A percentile compares a stretch with the other conserved stretches of the same genome.
Conservation (phyloP, 192 early-diverging fungal species). For the Coemansia nantahalensis region DNA sequence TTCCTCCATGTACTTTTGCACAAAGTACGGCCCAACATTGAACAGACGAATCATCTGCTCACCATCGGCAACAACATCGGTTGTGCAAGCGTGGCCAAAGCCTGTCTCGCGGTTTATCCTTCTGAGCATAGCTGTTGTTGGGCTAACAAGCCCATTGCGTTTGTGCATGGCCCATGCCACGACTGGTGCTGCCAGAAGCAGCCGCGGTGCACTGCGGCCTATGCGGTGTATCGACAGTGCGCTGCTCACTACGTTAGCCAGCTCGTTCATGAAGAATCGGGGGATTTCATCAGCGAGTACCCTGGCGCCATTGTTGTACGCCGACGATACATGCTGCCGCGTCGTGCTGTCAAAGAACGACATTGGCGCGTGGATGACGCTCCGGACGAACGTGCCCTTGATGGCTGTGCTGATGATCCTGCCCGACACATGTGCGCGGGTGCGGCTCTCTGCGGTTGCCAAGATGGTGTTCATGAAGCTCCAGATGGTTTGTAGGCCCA, state of each 20-base stretch:
- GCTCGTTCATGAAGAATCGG: conserved; percentile 10
- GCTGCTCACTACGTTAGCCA: conserved; percentile 8
- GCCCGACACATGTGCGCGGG: background rate
- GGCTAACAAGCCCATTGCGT: conserved; percentile 1
- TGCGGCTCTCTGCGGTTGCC: conserved; percentile 4
- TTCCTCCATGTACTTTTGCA: conserved; percentile 49
- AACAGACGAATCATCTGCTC: conserved; percentile 68
- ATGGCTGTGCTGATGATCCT: conserved; percentile 9
- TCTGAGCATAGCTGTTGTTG: background rate
- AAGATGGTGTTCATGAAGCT: background rate
- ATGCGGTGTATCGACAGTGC: conserved; percentile 18
- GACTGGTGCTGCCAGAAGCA: conserved; percentile 17
- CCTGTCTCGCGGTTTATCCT: conserved; percentile 1
- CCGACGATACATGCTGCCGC: conserved; percentile 18
- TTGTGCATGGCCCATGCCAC: conserved; percentile 6
- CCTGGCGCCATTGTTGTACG: conserved; percentile 16
- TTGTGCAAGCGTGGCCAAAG: conserved; percentile 3
- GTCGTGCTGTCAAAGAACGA: conserved; percentile 39
- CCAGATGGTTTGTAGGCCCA: too few species aligned
- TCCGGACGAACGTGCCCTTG: conserved; percentile 18
- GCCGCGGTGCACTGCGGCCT: conserved; percentile 12
- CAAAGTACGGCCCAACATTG: conserved; percentile 57
- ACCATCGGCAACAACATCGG: conserved; percentile 53
- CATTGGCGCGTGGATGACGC: conserved; percentile 29
- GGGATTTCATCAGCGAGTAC: conserved; percentile 12